Conservation (phyloP, 345 rosid species). For the Arabis hirsuta region DNA sequence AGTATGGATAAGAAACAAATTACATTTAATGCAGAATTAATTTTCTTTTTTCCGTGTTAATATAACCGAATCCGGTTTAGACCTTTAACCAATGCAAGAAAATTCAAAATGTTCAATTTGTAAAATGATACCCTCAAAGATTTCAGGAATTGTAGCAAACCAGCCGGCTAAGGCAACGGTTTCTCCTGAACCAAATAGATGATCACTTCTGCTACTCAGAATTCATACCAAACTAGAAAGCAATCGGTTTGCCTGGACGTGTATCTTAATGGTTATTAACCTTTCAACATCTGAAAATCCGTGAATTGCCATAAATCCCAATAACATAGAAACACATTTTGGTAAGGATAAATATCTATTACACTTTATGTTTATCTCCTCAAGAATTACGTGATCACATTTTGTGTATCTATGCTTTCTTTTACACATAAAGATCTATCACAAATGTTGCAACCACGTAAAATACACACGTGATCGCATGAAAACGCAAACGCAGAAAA, state of each 20-base stretch:
- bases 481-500: slow-evolving; percentile 13
- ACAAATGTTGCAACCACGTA: slow-evolving; percentile 19
- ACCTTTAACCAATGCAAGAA: neutral
- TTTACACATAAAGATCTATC: slow-evolving; percentile 26
- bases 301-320: slow-evolving; percentile 33
- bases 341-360: slow-evolving; percentile 30
- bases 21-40: no score
- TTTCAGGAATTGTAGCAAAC: neutral
- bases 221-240: neutral
- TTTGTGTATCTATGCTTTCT: slow-evolving; percentile 18
- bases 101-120: neutral
- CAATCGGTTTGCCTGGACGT: slow-evolving; percentile 8
- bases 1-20: slow-evolving; percentile 7
- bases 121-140: no score
- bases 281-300: slow-evolving; percentile 25
- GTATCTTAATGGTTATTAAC: slow-evolving; percentile 20
- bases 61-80: neutral
- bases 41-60: no score
- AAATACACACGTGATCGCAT: neutral
- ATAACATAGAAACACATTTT: slow-evolving; percentile 21
- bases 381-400: slow-evolving; percentile 38
- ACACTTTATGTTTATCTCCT: slow-evolving; percentile 30
- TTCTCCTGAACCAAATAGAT: neutral
- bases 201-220: no score
- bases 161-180: neutral